Base-by-base conservation (phyloP, 1,284 basidiomycete genomes). In the Cryptococcus sp. region DNA sequence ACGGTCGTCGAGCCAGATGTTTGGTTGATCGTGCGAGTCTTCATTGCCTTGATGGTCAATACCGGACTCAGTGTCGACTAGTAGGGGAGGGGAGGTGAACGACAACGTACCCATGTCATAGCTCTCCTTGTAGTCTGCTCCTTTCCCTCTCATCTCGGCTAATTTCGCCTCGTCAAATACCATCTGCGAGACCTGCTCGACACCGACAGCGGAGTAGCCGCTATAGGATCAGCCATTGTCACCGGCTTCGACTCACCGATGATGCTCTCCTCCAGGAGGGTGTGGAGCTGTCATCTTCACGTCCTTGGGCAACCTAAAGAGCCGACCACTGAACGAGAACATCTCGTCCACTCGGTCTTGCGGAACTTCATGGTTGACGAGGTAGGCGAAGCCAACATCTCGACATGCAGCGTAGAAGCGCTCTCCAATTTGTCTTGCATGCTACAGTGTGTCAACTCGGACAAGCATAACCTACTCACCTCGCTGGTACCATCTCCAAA, bases 1-100 rank as follows among this genome's bases (percentile, higher is more conserved):
- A 18, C 71, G 71, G 2, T 81, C 79, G 0, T 80, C 78, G 3
- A 79, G 72, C 81, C 81, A 83, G 43, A 82, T 78, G 53, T 82
- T 81, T 4, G 50, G 78, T 75, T 76, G 77, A 76, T 10, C 60
- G 18, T 38, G 33, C 14, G 53, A 47, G 14, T 26, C 35, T n/a
- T 54, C 59, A n/a, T 59, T 56, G 47, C 78, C 71, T 46, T 72
- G 7, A 6, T 6, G 7, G 35, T 36, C 35, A 36, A n/a, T 9
- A 36, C 35, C 6, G 7, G 7, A 36, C 18, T 10, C 9, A 10
- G 31, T n/a, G n/a, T n/a, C n/a, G n/a, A n/a, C n/a, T n/a, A n/a
- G n/a, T n/a, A n/a, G 14, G 72, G 48, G 80, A 76, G n/a, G 31
- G 16, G 31, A 32, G 11, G 18, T 14, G 34, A 7, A 21, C 35